Evolutionary conservation across 108 stramenopile species (phyloP), one percentile per base, ranked within the genome.

Genomic region (Pseudonitzschia delicatissima): DNA sequence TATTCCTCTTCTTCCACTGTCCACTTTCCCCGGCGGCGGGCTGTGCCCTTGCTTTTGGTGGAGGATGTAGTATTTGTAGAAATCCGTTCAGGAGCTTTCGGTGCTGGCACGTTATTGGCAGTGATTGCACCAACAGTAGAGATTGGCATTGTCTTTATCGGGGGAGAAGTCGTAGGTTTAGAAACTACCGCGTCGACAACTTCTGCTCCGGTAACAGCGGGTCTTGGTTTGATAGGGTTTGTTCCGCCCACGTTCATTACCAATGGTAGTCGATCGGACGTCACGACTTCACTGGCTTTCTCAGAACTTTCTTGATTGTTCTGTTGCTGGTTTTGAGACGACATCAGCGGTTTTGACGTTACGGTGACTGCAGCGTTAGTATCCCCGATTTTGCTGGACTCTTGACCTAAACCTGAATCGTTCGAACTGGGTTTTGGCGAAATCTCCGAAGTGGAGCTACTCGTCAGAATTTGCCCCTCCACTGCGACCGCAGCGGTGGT

Each of bases 1-100:
- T 92, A 98, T n/a, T 85, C 79, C 65, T 98, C 97, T 77, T 99
- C 98, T 76, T 99, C 97, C 18, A 80, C 64, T 13, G 91, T 89
- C 96, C 96, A 96, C 66, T 96, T 96, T 18, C 96, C 96, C 57
- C 92, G 83, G 3, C 96, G 87, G 12, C 92, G 81, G 28, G 77
- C 55, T 32, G 34, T 25, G 18, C 59, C 27, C 59, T 57, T 67
- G 18, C 49, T 36, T 31, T 45, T 62, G 31, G 47, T 48, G 7
- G 47, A 48, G 2, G 47, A 7, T 5, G 42, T 7, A 48, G 3
- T 21, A n/a, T n/a, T n/a, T n/a, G n/a, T n/a, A 7, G 1, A 18
- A 48, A 6, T 21, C 21, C 47, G 47, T 2, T 48, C 47, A 48
- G 47, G 21, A 48, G 42, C n/a, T n/a, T 44, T n/a, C 13, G 13